phyloP scores from a whole-genome alignment of 148 eudicot species.

The Diospyros kaki region DNA sequence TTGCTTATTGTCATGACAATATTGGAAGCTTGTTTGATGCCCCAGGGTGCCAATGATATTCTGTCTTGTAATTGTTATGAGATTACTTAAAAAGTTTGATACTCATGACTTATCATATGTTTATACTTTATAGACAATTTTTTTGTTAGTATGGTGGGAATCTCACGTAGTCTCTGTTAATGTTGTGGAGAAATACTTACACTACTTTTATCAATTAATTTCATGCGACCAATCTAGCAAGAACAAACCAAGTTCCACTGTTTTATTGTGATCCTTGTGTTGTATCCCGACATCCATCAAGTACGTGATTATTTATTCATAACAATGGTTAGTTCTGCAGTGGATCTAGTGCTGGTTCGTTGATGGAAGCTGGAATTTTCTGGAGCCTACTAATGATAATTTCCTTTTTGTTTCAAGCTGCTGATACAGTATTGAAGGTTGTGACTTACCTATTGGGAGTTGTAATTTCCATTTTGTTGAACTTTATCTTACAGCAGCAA shows the following conservation, averaged over 20 bases:
- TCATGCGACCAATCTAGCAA: not conserved
- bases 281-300: not conserved
- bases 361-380: slow-evolving; percentile 66
- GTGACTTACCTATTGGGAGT: slow-evolving; percentile 17
- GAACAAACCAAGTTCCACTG: not conserved
- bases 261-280: no score
- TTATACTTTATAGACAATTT: not conserved
- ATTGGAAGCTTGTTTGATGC: not conserved
- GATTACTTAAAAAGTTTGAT: not conserved
- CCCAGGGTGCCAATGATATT: not conserved
- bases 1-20: not conserved
- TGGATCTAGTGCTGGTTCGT: slow-evolving; percentile 86
- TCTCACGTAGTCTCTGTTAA: not conserved
- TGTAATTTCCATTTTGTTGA: not conserved
- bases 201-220: not conserved
- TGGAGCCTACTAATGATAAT: slow-evolving; percentile 89
- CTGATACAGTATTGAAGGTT: slow-evolving; percentile 90
- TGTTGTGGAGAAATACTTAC: no score
- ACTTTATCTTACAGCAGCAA: slow-evolving; percentile 11
- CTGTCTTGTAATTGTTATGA: not conserved
- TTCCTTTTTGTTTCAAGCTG: slow-evolving; percentile 92
- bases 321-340: slow-evolving; percentile 37
- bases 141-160: not conserved
- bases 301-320: not conserved
- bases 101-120: not conserved